Conservation (phyloP, 2,329 filamentous ascomycete genomes). For the Aspergillus candidus region DNA sequence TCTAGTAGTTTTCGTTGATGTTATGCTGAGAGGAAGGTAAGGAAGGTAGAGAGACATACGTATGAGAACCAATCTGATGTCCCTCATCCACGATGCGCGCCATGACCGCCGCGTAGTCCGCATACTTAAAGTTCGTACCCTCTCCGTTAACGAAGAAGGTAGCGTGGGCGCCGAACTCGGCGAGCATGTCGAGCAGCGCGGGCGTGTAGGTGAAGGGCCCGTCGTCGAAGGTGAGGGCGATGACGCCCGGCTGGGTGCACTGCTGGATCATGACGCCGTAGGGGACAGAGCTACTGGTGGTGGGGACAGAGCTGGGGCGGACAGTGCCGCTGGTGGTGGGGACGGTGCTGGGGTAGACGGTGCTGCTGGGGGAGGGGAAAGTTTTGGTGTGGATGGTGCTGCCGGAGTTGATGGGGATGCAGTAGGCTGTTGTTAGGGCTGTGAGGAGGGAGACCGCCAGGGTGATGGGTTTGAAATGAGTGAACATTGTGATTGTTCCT, state of each 20-base stretch:
- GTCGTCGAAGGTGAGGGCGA: constrained; percentile 62
- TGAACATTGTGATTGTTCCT: neutral
- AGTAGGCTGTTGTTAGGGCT: neutral
- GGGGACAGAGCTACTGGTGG: constrained; percentile 10
- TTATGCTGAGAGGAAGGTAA: too few relatives aligned
- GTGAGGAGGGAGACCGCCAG: neutral
- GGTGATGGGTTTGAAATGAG: neutral
- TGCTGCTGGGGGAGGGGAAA: neutral
- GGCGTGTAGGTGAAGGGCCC: constrained; percentile 56
- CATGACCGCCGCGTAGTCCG: constrained; percentile 22
- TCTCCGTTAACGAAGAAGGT: constrained; percentile 58
- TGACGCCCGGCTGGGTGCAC: constrained; percentile 44
- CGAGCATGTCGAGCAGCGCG: constrained; percentile 53
- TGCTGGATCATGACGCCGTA: constrained; percentile 41
- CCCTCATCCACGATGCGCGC: constrained; percentile 32
- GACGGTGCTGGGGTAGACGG: neutral
- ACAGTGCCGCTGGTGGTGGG: neutral
- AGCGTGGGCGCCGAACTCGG: constrained; percentile 51
- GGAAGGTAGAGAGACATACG: constrained; percentile 23
- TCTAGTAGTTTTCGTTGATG: too few relatives aligned
- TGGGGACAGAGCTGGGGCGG: constrained; percentile 10
- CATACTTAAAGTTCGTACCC: constrained; percentile 29
- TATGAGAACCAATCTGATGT: constrained; percentile 45
- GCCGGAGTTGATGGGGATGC: neutral
- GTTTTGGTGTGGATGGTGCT: neutral